These are phyloP conservation scores for Camelina neglecta DNA, from an alignment of 345 rosid species.

Conservation along the genomic window DNA sequence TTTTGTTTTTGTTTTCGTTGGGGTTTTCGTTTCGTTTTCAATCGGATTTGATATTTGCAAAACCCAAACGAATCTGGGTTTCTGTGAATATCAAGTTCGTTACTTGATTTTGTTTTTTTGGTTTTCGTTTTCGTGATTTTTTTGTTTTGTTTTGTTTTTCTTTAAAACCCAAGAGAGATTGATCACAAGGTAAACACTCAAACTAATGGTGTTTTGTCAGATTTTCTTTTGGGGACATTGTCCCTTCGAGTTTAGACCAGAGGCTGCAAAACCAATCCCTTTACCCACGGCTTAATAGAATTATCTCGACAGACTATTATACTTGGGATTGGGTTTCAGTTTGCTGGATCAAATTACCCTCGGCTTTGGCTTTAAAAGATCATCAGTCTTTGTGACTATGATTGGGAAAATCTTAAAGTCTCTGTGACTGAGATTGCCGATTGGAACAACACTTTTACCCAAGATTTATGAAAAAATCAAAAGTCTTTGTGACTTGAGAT, in stretches of 20 bases:
- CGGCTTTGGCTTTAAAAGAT: too few species aligned
- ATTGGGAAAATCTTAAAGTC: too few species aligned
- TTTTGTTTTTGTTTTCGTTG: too few species aligned
- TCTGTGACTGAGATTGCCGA: too few species aligned
- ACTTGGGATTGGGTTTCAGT: neutral
- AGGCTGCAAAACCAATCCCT: neutral
- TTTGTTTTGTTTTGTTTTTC: too few species aligned
- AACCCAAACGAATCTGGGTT: neutral
- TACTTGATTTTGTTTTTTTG: too few species aligned
- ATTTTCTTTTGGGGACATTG: neutral
- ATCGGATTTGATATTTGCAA: too few species aligned
- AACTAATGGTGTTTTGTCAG: neutral
- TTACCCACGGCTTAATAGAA: neutral
- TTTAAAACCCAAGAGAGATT: neutral
- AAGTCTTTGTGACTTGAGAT: too few species aligned
- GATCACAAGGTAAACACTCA: neutral
- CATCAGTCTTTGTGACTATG: neutral
- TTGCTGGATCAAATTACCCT: neutral
- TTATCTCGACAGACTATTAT: neutral
- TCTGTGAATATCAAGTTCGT: too few species aligned
- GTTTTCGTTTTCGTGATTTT: neutral
- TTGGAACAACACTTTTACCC: neutral
- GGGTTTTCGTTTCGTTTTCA: too few species aligned
- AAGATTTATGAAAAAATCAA: neutral
- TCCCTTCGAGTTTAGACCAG: neutral